Evolutionary conservation across 192 early-diverging fungal species (phyloP).

Genomic region (Dissophora globulifera): DNA sequence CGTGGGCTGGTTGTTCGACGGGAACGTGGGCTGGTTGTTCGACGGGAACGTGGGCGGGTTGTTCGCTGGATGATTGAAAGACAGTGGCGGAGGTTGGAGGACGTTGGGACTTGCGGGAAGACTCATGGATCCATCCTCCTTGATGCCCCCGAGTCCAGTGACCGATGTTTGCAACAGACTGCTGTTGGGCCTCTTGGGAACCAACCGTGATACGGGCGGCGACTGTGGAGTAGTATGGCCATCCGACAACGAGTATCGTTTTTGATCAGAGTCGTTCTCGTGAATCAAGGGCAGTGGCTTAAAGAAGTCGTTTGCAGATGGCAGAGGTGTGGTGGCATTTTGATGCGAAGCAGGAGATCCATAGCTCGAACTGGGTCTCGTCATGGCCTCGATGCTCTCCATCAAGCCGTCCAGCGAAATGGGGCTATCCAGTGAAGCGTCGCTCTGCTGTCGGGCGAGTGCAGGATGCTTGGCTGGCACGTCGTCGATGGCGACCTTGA

Average conservation of each 20-base stretch:
- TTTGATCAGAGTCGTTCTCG: conserved; percentile 13
- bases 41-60: too few relatives aligned
- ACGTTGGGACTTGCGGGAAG: not conserved
- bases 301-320: conserved; percentile 8
- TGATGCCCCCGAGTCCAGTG: not conserved
- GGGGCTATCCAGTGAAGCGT: conserved; percentile 16
- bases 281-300: conserved; percentile 37
- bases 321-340: not conserved
- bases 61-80: too few relatives aligned
- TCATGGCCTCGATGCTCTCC: conserved; percentile 52
- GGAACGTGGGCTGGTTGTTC: too few relatives aligned
- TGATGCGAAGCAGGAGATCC: not conserved
- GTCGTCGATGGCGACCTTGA: conserved; percentile 31
- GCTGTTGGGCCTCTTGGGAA: conserved; percentile 32
- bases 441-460: not conserved
- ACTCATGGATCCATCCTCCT: not conserved
- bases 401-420: conserved; percentile 42
- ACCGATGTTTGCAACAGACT: conserved; percentile 1
- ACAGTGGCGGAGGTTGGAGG: not conserved
- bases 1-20: too few relatives aligned
- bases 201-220: conserved; percentile 16
- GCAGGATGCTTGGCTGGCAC: conserved; percentile 15
- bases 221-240: conserved; percentile 20
- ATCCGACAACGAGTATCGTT: conserved; percentile 37
- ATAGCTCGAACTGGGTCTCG: conserved; percentile 1